These are phyloP conservation scores for Paramecium sonneborni DNA, from an alignment of 73 alveolate genomes.

Conservation along the genomic window DNA sequence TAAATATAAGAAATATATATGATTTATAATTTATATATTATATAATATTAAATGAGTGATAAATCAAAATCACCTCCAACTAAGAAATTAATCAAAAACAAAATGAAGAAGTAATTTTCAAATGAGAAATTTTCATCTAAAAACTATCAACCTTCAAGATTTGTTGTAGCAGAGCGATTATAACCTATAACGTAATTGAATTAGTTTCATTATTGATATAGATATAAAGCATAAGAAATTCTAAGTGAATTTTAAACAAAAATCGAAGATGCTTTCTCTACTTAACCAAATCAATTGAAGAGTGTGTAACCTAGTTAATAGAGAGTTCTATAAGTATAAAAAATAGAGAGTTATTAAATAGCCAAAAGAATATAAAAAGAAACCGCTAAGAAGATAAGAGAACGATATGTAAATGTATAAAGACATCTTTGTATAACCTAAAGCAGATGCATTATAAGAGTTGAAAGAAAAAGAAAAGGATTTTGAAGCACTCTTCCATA, in stretches of 20 bases:
- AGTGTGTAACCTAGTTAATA: conserved; percentile 24
- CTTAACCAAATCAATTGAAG: background rate
- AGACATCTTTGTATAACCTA: conserved; percentile 66
- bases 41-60: conserved; percentile 36
- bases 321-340: background rate
- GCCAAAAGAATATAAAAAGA: conserved; percentile 66
- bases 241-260: conserved; percentile 54
- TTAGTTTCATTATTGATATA: background rate
- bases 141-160: conserved; percentile 38
- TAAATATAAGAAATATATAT: background rate
- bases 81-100: conserved; percentile 9
- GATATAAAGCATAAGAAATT: conserved; percentile 58
- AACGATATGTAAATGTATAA: conserved; percentile 63
- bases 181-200: conserved; percentile 26
- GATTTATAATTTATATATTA: background rate
- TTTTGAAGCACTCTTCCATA: conserved; percentile 64
- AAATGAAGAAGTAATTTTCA: conserved; percentile 11
- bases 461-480: conserved; percentile 66
- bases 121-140: background rate
- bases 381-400: conserved; percentile 64
- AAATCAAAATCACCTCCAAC: conserved; percentile 50
- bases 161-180: conserved; percentile 38
- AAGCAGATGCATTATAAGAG: conserved; percentile 57
- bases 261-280: conserved; percentile 14
- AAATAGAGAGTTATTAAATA: background rate